A percentile compares a stretch with the other conserved stretches of the same genome.
These are phyloP conservation scores for Acrasis kona DNA, from an alignment of 78 protist species.

Conservation along the genomic window DNA sequence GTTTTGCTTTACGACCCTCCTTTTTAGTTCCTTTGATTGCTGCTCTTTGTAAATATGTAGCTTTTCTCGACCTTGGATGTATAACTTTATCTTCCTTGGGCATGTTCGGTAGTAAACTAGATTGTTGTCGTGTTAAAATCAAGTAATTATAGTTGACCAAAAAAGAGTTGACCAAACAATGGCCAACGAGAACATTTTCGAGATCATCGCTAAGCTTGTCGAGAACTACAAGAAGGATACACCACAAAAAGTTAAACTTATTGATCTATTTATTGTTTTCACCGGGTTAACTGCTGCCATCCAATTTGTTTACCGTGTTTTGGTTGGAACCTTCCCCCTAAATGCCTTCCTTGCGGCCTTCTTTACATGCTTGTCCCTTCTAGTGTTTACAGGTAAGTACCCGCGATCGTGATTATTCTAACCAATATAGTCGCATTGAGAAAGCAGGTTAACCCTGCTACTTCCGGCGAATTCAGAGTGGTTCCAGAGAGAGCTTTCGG, in stretches of 20 bases:
- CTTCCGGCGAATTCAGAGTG: neutral
- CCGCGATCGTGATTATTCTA: neutral
- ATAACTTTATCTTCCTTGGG: too few species aligned
- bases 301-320: neutral
- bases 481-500: neutral
- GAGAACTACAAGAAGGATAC: neutral
- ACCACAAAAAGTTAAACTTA: neutral
- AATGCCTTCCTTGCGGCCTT: neutral
- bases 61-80: too few species aligned
- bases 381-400: neutral
- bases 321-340: neutral
- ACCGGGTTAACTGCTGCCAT: neutral
- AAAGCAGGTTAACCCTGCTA: neutral
- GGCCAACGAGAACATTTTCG: too few species aligned
- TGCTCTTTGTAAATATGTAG: too few species aligned
- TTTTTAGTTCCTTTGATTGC: too few species aligned
- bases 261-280: neutral
- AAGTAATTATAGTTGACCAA: too few species aligned
- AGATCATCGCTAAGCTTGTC: neutral
- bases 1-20: too few species aligned
- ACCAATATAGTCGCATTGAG: neutral
- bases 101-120: too few species aligned
- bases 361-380: neutral
- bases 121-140: too few species aligned
- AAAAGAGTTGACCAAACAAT: too few species aligned